Conservation (phyloP, 352 stramenopile genomes). For the Globisporangium solare region DNA sequence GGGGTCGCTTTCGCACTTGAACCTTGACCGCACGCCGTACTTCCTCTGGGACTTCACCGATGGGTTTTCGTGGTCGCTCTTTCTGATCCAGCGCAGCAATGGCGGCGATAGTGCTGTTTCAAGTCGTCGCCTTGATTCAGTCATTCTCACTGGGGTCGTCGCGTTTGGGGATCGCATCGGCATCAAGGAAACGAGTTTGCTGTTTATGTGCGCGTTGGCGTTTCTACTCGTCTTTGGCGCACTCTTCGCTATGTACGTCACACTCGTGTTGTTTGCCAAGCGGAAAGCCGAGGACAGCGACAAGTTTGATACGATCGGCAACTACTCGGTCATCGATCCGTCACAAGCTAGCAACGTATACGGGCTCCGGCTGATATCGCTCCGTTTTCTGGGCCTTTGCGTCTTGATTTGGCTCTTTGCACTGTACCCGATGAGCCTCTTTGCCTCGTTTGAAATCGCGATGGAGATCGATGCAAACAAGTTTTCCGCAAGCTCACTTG, state of each 20-base stretch:
- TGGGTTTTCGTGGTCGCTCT: conserved; percentile 66
- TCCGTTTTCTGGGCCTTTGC: conserved; percentile 51
- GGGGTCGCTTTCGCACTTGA: conserved; percentile 51
- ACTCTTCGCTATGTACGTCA: conserved; percentile 37
- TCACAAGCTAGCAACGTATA: conserved; percentile 20
- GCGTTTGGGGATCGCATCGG: conserved; percentile 53
- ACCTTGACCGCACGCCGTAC: conserved; percentile 52
- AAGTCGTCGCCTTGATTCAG: conserved; percentile 41
- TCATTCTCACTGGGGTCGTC: conserved; percentile 50
- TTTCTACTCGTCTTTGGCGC: conserved; percentile 37
- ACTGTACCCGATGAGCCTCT: conserved; percentile 57
- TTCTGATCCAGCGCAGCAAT: conserved; percentile 30
- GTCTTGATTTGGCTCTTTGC: conserved; percentile 63
- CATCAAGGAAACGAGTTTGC: conserved; percentile 37
- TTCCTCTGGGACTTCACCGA: conserved; percentile 70
- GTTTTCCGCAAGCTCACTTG: conserved; percentile 19
- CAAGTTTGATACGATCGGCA: conserved; percentile 28
- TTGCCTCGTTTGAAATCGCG: conserved; percentile 59
- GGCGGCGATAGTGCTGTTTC: background rate
- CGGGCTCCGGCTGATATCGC: conserved; percentile 47
- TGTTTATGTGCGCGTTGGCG: conserved; percentile 29
- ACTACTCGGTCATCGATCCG: conserved; percentile 22
- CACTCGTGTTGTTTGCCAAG: conserved; percentile 52
- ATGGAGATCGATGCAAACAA: conserved; percentile 48
- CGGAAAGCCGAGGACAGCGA: conserved; percentile 38